Conservation (phyloP, 148 eudicot species). For the Cornus controversa region DNA sequence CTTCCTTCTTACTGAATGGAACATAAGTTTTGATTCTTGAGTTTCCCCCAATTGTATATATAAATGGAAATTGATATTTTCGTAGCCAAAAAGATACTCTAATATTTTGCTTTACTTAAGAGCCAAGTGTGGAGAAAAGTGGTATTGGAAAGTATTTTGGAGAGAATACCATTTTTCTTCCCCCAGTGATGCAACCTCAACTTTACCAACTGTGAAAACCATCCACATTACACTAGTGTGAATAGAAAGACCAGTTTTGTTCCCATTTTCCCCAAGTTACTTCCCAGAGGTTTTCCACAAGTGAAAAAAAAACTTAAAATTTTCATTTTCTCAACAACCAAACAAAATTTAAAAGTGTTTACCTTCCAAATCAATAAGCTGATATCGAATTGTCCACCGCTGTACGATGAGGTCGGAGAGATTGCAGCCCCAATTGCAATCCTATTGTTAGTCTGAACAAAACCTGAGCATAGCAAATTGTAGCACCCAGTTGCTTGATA, state of each 20-base stretch:
- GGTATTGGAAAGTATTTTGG: not conserved
- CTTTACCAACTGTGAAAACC: not conserved
- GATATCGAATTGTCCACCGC: conserved; percentile 81
- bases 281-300: not conserved
- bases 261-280: not conserved
- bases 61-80: too few relatives aligned
- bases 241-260: too few relatives aligned
- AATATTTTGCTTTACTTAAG: too few relatives aligned
- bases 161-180: not conserved
- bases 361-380: conserved; percentile 93
- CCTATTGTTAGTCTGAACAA: conserved; percentile 30
- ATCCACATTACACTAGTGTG: not conserved
- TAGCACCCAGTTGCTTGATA: conserved; percentile 40
- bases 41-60: too few relatives aligned
- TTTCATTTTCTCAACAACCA: not conserved
- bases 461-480: conserved; percentile 37
- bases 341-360: not conserved
- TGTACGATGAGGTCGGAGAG: conserved; percentile 71
- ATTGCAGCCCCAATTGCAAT: conserved; percentile 56
- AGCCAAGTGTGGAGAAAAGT: not conserved
- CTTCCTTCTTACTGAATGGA: too few relatives aligned
- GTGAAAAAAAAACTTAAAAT: not conserved
- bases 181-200: not conserved
- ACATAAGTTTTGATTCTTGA: too few relatives aligned
- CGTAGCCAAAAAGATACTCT: too few relatives aligned